Conservation (phyloP, 2,329 filamentous ascomycete species). For the Juglanconis sp. region DNA sequence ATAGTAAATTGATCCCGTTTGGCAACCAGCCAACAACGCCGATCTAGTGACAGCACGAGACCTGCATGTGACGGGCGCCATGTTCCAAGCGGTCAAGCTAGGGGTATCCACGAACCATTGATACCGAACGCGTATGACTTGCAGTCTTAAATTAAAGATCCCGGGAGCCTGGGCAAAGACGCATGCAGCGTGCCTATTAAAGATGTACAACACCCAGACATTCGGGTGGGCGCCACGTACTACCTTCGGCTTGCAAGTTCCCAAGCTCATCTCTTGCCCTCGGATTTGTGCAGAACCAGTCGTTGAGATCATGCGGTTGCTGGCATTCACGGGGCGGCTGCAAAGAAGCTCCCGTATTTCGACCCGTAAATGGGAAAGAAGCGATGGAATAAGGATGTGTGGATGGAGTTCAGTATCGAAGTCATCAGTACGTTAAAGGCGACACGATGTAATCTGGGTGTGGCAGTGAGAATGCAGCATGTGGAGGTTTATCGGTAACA, state of each 20-base stretch:
- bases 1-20: no score
- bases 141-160: not conserved
- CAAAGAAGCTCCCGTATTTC: not conserved
- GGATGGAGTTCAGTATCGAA: not conserved
- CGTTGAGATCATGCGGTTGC: not conserved
- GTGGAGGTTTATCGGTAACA: not conserved
- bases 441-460: no score
- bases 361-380: not conserved
- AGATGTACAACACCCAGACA: conserved; percentile 9
- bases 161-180: not conserved
- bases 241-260: not conserved
- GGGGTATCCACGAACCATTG: not conserved
- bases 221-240: not conserved
- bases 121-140: not conserved
- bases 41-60: conserved; percentile 28
- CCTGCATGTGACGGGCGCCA: conserved; percentile 9
- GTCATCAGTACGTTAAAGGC: not conserved
- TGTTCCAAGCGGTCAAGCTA: not conserved
- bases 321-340: not conserved
- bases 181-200: conserved; percentile 12
- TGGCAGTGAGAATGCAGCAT: no score
- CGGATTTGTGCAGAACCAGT: no score
- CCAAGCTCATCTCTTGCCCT: not conserved
- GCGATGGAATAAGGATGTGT: not conserved
- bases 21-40: conserved; percentile 25